Base-by-base conservation (phyloP, 1,139 yeast genomes). In the Pichia inconspicua region DNA sequence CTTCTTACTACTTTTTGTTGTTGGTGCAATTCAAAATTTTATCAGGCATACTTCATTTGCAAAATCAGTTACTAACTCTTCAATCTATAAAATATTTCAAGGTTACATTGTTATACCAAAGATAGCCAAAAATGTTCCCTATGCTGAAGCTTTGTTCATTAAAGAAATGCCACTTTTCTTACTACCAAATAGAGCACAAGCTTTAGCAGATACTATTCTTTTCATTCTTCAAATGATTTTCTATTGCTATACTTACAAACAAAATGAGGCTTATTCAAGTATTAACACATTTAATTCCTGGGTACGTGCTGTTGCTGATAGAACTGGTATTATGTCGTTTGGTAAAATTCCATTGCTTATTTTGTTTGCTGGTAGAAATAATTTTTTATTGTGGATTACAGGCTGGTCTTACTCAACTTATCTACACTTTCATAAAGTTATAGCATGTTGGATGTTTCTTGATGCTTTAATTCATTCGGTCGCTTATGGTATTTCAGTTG, bases 311-410 rank as follows among this genome's bases (percentile, higher is more conserved):
- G 72, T 68, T 45, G 78, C 77, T 1, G 78, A 73, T 25, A 63
- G 82, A 52, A 61, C 75, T 0, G 74, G 80, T 49, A 66, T 74
- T 14, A 53, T 75, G 25, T 67, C 75, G 12, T 71, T 75, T 50
- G 66, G 71, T 12, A 58, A 73, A 53, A 64, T 73, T 60, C 80
- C 80, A 0, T 57, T 73, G 4, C 54, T 74, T 15, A 64, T 75
- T 22, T 53, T 75, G 14, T 73, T 81, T 66, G 85, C 81, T 0
- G 84, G 86, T 6, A 68, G 89, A 53, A 82, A 82, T 60, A 82
- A 81, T 59, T 63, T 82, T 46, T 61, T 82, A 38, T 72, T 77
- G 51, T 72, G 72, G 67, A 46, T 78, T 17, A 80, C 88, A 0
- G 77, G 83, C 28, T 77, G 85, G 80, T 74, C 78, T 42, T 77